Conservation (phyloP, 768 basidiomycete genomes). For the Sistotremastrum niveocremeum region DNA sequence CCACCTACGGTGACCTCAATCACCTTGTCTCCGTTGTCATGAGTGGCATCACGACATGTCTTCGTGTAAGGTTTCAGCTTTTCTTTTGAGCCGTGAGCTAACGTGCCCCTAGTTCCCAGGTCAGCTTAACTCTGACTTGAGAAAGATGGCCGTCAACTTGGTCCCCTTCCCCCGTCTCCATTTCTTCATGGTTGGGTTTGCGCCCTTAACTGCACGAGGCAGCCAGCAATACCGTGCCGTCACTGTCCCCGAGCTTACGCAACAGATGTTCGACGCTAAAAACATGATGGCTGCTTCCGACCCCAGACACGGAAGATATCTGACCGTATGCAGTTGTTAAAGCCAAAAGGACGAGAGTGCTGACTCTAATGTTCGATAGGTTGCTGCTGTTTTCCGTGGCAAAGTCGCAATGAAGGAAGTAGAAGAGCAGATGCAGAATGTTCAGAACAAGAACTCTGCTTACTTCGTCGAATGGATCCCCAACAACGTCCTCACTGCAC, state of each 20-base stretch:
- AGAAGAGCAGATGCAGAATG: slow-evolving; percentile 97
- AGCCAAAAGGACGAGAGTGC: not conserved
- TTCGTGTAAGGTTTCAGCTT: slow-evolving; percentile 36
- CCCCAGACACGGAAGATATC: slow-evolving; percentile 93
- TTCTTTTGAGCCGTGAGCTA: not conserved
- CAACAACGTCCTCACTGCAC: slow-evolving; percentile 95
- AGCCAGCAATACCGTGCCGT: slow-evolving; percentile 94
- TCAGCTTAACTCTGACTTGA: slow-evolving; percentile 96
- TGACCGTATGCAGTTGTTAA: slow-evolving; percentile 47
- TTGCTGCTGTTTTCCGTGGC: slow-evolving; percentile 96
- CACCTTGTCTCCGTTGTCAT: slow-evolving; percentile 96
- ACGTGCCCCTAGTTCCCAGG: slow-evolving; percentile 62
- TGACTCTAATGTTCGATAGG: slow-evolving; percentile 22
- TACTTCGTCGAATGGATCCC: slow-evolving; percentile 99
- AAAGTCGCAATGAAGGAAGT: slow-evolving; percentile 99
- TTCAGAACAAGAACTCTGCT: slow-evolving; percentile 93
- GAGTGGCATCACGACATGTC: slow-evolving; percentile 96
- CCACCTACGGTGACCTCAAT: slow-evolving; percentile 96
- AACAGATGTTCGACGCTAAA: slow-evolving; percentile 99
- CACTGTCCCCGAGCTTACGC: slow-evolving; percentile 92
- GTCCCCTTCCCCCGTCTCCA: slow-evolving; percentile 99
- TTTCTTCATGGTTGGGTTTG: slow-evolving; percentile 98
- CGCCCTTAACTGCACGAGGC: slow-evolving; percentile 86
- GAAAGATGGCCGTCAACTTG: slow-evolving; percentile 99
- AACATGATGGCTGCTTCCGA: slow-evolving; percentile 99